A percentile compares a stretch with the other conserved stretches of the same genome.
These are phyloP conservation scores for Magnaporthiopsis rhizophila DNA, from an alignment of 2,329 filamentous ascomycete genomes.

Conservation along the genomic window DNA sequence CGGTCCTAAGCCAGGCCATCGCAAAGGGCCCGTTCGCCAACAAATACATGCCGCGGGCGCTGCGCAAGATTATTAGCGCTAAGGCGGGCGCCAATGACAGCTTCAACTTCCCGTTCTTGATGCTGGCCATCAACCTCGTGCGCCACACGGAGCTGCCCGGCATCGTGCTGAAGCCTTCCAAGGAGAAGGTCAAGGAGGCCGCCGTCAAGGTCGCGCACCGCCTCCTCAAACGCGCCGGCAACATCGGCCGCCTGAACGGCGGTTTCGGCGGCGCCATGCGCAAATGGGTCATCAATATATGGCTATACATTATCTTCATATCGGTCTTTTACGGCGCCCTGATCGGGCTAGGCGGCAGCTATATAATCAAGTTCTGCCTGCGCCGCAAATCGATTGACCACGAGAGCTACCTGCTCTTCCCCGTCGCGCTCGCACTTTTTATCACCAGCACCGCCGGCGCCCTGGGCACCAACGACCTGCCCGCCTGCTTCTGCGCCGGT, in stretches of 20 bases:
- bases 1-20: conserved; percentile 79
- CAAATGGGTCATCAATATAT: conserved; percentile 78
- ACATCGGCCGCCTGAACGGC: conserved; percentile 46
- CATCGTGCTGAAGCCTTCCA: conserved; percentile 42
- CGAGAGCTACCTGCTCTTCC: conserved; percentile 82
- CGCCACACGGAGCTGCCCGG: conserved; percentile 59
- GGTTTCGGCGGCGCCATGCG: conserved; percentile 61
- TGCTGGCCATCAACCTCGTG: conserved; percentile 75
- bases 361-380: conserved; percentile 76
- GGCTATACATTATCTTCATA: conserved; percentile 74
- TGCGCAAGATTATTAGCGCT: conserved; percentile 73
- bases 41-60: conserved; percentile 71
- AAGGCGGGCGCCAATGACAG: conserved; percentile 89
- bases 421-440: conserved; percentile 77
- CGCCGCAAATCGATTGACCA: conserved; percentile 73
- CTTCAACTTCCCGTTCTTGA: conserved; percentile 80
- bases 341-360: conserved; percentile 75
- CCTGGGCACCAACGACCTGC: conserved; percentile 79
- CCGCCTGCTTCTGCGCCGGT: conserved; percentile 87
- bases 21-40: conserved; percentile 93
- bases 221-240: conserved; percentile 18
- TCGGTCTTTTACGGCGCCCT: conserved; percentile 68
- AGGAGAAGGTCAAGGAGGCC: not conserved
- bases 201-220: not conserved
- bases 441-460: conserved; percentile 81